Percentiles rank a stretch among this genome's conserved stretches.
Evolutionary conservation across 2,329 filamentous ascomycete species (phyloP).

Genomic region (Hirsutella rhossiliensis): DNA sequence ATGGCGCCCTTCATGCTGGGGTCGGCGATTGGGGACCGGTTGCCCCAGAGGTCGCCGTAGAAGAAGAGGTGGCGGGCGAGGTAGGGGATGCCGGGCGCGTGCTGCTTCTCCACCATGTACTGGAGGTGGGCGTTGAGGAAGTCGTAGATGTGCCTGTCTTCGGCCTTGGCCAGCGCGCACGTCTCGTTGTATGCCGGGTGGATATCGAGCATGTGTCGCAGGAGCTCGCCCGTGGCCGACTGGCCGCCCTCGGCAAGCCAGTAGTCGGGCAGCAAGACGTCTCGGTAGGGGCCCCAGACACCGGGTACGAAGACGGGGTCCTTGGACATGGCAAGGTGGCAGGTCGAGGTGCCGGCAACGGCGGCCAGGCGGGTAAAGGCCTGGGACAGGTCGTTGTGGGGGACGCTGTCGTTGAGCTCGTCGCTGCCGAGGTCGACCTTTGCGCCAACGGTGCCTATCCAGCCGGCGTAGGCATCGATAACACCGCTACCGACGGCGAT

Average conservation of each 20-base stretch:
- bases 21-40: slow-evolving; percentile 87
- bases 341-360: slow-evolving; percentile 93
- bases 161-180: slow-evolving; percentile 64
- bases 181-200: slow-evolving; percentile 83
- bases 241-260: slow-evolving; percentile 98
- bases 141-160: slow-evolving; percentile 85
- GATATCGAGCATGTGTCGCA: slow-evolving; percentile 90
- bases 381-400: slow-evolving; percentile 79
- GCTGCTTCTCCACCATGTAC: slow-evolving; percentile 55
- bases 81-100: slow-evolving; percentile 70
- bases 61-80: slow-evolving; percentile 94
- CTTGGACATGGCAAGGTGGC: slow-evolving; percentile 90
- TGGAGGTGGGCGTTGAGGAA: slow-evolving; percentile 82
- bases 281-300: slow-evolving; percentile 94
- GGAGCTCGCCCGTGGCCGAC: slow-evolving; percentile 86
- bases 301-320: slow-evolving; percentile 88
- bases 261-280: slow-evolving; percentile 80
- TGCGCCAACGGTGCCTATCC: slow-evolving; percentile 97
- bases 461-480: slow-evolving; percentile 96
- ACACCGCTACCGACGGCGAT: slow-evolving; percentile 93
- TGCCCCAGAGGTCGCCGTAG: slow-evolving; percentile 95
- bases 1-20: slow-evolving; percentile 85
- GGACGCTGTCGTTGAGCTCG: slow-evolving; percentile 52
- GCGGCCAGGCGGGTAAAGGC: slow-evolving; percentile 88
- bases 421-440: slow-evolving; percentile 66